Percentiles rank a stretch among this genome's conserved stretches.
Evolutionary conservation across 1,284 basidiomycete genomes (phyloP).

Genomic region (Pseudozyma flocculosa): DNA sequence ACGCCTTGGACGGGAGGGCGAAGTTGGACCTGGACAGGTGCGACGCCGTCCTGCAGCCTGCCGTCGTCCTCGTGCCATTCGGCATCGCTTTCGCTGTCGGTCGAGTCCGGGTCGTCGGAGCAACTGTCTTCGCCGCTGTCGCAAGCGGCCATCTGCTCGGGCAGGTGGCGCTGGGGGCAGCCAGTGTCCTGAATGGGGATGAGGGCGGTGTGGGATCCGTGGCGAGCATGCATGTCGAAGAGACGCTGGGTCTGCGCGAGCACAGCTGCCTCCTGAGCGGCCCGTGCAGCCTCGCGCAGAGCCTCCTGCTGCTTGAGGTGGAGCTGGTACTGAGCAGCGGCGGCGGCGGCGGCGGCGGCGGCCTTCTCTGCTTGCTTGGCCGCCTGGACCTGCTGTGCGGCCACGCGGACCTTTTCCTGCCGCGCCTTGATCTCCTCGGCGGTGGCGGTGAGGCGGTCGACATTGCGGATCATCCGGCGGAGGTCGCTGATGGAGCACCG

Average conservation of each 20-base stretch:
- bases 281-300: constrained; percentile 21
- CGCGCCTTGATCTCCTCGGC: constrained; percentile 39
- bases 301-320: constrained; percentile 20
- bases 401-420: constrained; percentile 26
- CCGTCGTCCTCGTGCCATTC: no score
- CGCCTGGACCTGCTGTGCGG: constrained; percentile 26
- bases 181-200: constrained; percentile 16
- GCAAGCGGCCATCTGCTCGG: constrained; percentile 13
- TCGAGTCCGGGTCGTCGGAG: background rate
- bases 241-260: constrained; percentile 5
- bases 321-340: constrained; percentile 9
- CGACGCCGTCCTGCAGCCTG: no score
- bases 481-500: constrained; percentile 48
- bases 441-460: constrained; percentile 53
- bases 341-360: constrained; percentile 22
- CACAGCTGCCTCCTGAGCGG: constrained; percentile 4
- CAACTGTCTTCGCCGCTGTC: constrained; percentile 2
- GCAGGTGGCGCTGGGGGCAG: constrained; percentile 10
- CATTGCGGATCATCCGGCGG: constrained; percentile 38
- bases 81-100: background rate
- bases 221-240: constrained; percentile 12
- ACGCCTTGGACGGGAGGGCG: no score
- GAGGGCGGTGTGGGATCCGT: constrained; percentile 3
- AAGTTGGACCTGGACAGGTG: no score
- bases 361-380: constrained; percentile 31